These are phyloP conservation scores for Flaveria floridana DNA, from an alignment of 140 eudicot species.

Conservation along the genomic window DNA sequence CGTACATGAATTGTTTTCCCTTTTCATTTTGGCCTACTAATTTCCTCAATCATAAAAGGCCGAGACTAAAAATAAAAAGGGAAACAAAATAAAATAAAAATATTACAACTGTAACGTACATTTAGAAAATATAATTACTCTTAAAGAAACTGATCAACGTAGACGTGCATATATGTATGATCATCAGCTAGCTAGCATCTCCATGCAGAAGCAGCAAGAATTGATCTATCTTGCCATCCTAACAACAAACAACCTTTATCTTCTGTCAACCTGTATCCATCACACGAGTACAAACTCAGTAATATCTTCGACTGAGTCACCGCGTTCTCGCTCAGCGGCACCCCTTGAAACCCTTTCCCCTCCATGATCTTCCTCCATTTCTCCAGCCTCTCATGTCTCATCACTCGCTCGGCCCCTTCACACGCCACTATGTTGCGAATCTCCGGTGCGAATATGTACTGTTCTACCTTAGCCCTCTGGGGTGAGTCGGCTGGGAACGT, in stretches of 20 bases:
- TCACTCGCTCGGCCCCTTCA: conserved; percentile 68
- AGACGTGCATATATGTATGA: neutral
- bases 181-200: conserved; percentile 55
- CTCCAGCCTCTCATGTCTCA: conserved; percentile 78
- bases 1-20: conserved; percentile 26
- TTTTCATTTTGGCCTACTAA: conserved; percentile 31
- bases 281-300: conserved; percentile 75
- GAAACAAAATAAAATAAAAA: neutral
- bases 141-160: neutral
- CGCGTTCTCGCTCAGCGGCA: conserved; percentile 67
- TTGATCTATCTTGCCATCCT: conserved; percentile 89
- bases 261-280: conserved; percentile 78
- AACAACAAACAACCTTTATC: conserved; percentile 79
- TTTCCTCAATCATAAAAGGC: conserved; percentile 6
- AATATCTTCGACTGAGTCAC: conserved; percentile 75
- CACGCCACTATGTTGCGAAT: conserved; percentile 65
- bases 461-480: conserved; percentile 78
- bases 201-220: conserved; percentile 95
- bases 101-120: neutral
- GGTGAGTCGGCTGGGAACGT: conserved; percentile 66
- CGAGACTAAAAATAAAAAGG: neutral
- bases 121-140: neutral
- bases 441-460: conserved; percentile 78
- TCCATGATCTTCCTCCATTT: conserved; percentile 91
- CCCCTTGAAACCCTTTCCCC: conserved; percentile 75